Percentiles rank a stretch among this genome's conserved stretches.
These are phyloP conservation scores for Coemansia sp. DNA, from an alignment of 192 early-diverging fungal genomes.

Conservation along the genomic window DNA sequence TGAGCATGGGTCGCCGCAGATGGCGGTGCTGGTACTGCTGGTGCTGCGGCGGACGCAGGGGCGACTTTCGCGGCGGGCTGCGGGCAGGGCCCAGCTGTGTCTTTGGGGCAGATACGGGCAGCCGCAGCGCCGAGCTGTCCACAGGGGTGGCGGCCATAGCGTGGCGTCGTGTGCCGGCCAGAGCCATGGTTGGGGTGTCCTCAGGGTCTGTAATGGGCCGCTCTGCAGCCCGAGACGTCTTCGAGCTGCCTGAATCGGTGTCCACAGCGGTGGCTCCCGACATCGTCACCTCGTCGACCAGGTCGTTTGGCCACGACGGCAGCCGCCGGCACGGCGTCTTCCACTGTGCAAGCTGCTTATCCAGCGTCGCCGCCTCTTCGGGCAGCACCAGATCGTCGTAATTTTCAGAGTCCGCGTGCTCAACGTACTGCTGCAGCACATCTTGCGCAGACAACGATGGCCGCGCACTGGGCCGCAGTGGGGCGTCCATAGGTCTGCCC, in stretches of 20 bases:
- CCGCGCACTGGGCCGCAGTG: constrained; percentile 11
- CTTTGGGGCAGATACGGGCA: neutral
- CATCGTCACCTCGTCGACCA: constrained; percentile 29
- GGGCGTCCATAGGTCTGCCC: neutral
- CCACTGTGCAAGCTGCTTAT: constrained; percentile 35
- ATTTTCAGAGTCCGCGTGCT: constrained; percentile 33
- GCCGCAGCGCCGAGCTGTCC: neutral
- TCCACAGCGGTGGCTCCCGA: constrained; percentile 49
- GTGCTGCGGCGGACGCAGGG: constrained; percentile 3
- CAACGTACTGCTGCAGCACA: constrained; percentile 32
- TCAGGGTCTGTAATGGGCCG: neutral
- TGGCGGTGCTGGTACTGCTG: constrained; percentile 10
- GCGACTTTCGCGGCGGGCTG: neutral
- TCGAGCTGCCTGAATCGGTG: neutral
- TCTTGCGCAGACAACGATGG: constrained; percentile 16
- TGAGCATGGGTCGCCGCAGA: constrained; percentile 36
- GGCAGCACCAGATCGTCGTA: constrained; percentile 51
- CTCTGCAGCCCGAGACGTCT: neutral
- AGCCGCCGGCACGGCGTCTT: constrained; percentile 34
- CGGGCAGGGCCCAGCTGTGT: neutral
- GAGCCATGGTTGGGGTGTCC: constrained; percentile 12
- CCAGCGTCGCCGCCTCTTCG: constrained; percentile 40
- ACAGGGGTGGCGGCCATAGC: constrained; percentile 2
- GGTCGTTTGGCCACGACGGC: constrained; percentile 27
- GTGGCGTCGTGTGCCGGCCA: constrained; percentile 9